Conservation (phyloP, 148 eudicot species). For the Dysphania ambrosioides region DNA sequence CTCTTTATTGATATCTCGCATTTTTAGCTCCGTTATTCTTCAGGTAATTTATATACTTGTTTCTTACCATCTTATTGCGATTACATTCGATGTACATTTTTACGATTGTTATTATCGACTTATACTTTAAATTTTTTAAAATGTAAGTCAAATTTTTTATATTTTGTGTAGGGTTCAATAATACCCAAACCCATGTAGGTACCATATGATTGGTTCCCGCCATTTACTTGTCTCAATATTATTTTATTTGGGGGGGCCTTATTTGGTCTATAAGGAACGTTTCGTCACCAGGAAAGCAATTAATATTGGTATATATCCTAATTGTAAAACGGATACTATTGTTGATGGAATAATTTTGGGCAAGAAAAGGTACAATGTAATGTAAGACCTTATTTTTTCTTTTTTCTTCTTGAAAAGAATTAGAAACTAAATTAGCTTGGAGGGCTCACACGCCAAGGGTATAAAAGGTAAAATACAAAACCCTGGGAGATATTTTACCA, state of each 20-base stretch:
- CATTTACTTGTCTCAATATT: background rate
- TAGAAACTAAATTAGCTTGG: too few relatives aligned
- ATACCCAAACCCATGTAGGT: background rate
- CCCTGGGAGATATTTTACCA: too few relatives aligned
- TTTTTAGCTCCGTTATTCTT: background rate
- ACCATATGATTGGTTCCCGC: background rate
- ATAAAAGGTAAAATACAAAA: too few relatives aligned
- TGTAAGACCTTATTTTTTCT: too few relatives aligned
- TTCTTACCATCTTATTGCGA: background rate
- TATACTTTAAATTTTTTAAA: too few relatives aligned
- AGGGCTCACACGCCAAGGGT: too few relatives aligned
- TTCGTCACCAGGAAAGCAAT: constrained; percentile 17
- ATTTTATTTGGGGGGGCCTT: background rate
- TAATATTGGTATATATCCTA: background rate
- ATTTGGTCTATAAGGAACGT: constrained; percentile 11
- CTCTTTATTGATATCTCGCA: background rate
- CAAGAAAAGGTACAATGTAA: too few relatives aligned
- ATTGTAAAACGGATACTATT: background rate
- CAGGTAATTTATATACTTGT: background rate
- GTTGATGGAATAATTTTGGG: background rate
- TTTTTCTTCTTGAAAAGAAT: too few relatives aligned
- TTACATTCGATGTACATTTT: too few relatives aligned
- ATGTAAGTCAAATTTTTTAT: background rate
- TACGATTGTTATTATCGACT: background rate
- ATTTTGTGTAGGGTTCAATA: constrained; percentile 5